Base-by-base conservation (phyloP, 2,329 filamentous ascomycete species). In the Aspergillus awamori region DNA sequence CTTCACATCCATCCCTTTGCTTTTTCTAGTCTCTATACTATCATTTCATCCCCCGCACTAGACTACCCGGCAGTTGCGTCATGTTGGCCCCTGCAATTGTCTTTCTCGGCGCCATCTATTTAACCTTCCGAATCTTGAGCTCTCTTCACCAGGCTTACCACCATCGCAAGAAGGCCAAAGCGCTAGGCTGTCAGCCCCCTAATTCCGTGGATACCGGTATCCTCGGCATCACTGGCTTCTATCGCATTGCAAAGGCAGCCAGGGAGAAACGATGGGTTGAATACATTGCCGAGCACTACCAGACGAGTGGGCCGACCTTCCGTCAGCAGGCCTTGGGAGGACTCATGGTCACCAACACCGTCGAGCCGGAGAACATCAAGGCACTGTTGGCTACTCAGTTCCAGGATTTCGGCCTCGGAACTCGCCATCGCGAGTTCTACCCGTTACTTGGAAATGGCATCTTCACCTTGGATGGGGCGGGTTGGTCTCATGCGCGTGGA, bases 321-420 rank as follows among this genome's bases (percentile, higher is more conserved):
- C 51, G 51, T 3, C 68, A 73, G 45, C 52, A 17, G 2, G 58
- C 72, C 2, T 55, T 76, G 5, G 61, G 66, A 5, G 60, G 60
- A 2, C 30, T 45, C 13, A 53, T 47, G 5, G 24, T 73, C 8
- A 45, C 74, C 4, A 62, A 68, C 4, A 79, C 77, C 1, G 70
- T 69, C 20, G 77, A 79, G 7, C 77, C 77, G 5, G 73, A 78
- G 59, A 96, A 96, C 73, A 86, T 96, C 79, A 96, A 96, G 75
- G 90, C 92, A 8, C 83, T 97, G 24, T 81, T 97, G 8, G 90
- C 92, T 0, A 91, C 89, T 0, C 91, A 96, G 71, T 97, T 97
- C 73, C 78, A 79, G 52, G 90, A 95, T 69, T 97, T 89, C 68
- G 90, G 91, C 65, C 92, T 97, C 73, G 92, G 93, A 5, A 81